Base-by-base conservation (phyloP, 768 basidiomycete genomes). In the Kwoniella bestiolae region DNA sequence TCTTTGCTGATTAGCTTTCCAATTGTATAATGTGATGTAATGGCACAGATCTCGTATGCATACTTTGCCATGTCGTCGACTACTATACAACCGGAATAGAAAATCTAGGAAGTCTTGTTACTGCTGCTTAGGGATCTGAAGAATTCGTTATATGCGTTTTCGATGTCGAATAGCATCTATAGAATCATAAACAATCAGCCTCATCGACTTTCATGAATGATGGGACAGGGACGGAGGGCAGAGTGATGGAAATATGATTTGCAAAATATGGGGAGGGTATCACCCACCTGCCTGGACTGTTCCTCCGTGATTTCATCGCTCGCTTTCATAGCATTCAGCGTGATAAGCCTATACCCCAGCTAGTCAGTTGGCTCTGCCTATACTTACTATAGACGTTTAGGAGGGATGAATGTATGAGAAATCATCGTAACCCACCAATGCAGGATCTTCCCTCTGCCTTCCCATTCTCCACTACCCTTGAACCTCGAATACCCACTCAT, bases 281-380 rank as follows among this genome's bases (percentile, higher is more conserved):
- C 14, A 79, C 84, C 49, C 61, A 90, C 92, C 86, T 97, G 94
- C 64, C 96, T 84, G 2, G 91, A 89, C 75, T 99, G 94, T 66
- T 98, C 95, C 66, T 98, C 95, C 0, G 90, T 89, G 31, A 98
- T 89, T 81, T 96, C 94, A 71, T 97, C 95, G 11, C 92, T 92
- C 3, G 93, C 96, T 76, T 92, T 92, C 93, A 99, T 94, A 0
- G 88, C 91, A 72, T 98, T 98, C 23, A 99, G 85, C 4, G 92
- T 93, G 74, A 99, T 98, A 44, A 99, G 84, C 94, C 92, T 94
- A 38, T 49, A 18, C 9, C 62, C 11, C 26, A 28, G 32, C 31
- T n/a, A 11, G 32, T 18, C n/a, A 34, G 38, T 11, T 56, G 5
- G 18, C n/a, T 21, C 16, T 21, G 46, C 23, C 9, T 47, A 41